Evolutionary conservation across 306 rosid genomes (phyloP), one percentile per base, ranked within the genome.

Genomic region (Begonia peltatifolia): DNA sequence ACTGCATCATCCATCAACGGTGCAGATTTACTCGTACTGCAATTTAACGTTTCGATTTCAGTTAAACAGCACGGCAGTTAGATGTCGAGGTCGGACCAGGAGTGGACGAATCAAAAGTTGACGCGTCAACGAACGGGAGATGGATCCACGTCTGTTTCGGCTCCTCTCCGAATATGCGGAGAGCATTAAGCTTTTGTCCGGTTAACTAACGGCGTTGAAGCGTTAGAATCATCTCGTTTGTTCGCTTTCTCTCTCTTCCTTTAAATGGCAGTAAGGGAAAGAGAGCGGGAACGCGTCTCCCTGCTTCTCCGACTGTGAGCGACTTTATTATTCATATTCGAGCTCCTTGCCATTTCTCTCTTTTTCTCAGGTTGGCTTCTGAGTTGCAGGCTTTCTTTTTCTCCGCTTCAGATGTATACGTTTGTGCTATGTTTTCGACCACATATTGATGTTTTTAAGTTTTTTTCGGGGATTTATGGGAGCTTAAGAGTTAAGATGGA

Each of bases 251-350:
- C 2, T 12, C 9, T 2, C 48, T 53, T 42, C 11, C 46, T 56
- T 71, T 71, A 64, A 57, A 65, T 20, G 54, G 71, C 48, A 66
- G 48, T 36, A 42, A 57, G 52, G 67, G 38, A 7, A 30, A 30
- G 8, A 30, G 38, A 30, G 38, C 38, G 38, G 38, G 38, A 30
- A 30, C 38, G 38, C 9, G 38, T 30, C 9, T 30, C 11, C 60
- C 41, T 55, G 46, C 22, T 47, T 55, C 59, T 64, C 61, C 78
- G 67, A 60, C 77, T 57, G 3, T 76, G 71, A 70, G 67, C 74
- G 38, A 61, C 48, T 25, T 42, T 42, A 36, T 18, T 44, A 36
- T 11, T 42, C 18, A 30, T 80, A 79, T 81, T 84, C 47, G 61
- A 38, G 74, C 61, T 52, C 44, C 11, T 36, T 12, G 63, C 62